Evolutionary conservation across 495 filamentous ascomycete genomes (phyloP).

Genomic region (Lasiosphaeria ovina): DNA sequence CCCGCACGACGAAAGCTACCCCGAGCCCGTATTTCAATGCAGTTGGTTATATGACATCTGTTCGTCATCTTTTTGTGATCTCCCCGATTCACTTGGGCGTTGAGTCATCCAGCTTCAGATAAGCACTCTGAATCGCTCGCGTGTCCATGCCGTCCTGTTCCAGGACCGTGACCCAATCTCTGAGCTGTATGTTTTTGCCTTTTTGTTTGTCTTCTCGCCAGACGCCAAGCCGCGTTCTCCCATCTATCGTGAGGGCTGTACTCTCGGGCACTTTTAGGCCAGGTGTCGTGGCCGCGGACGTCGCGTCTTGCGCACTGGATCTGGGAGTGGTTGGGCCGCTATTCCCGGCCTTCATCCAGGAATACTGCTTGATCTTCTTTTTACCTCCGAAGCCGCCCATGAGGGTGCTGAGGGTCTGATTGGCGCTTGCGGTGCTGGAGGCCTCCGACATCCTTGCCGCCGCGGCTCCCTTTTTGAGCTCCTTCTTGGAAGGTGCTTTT

Average conservation of each 20-base stretch:
- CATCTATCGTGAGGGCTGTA: constrained; percentile 33
- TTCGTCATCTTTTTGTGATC: not conserved
- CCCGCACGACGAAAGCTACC: too few relatives aligned
- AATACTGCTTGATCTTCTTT: constrained; percentile 56
- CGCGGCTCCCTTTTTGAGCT: constrained; percentile 58
- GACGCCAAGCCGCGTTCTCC: constrained; percentile 50
- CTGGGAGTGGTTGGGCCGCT: constrained; percentile 49
- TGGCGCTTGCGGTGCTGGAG: constrained; percentile 54
- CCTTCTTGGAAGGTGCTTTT: constrained; percentile 56
- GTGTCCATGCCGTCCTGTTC: constrained; percentile 59
- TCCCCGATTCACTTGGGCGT: constrained; percentile 11
- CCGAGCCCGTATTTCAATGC: too few relatives aligned
- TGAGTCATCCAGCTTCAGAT: constrained; percentile 47
- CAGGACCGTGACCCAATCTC: constrained; percentile 64
- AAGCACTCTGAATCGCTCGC: constrained; percentile 54
- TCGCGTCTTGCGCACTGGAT: constrained; percentile 17
- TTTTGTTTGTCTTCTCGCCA: constrained; percentile 62
- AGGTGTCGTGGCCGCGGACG: constrained; percentile 9
- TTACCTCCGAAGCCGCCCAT: constrained; percentile 51
- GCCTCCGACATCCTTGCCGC: constrained; percentile 51
- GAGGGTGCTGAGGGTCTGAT: constrained; percentile 54
- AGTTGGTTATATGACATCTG: too few relatives aligned
- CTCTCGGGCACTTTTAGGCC: constrained; percentile 26
- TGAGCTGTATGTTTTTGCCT: constrained; percentile 64
- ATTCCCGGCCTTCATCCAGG: constrained; percentile 56